A percentile compares a stretch with the other conserved stretches of the same genome.
Conservation (phyloP, 192 early-diverging fungal genomes). For the Coemansia sp. region DNA sequence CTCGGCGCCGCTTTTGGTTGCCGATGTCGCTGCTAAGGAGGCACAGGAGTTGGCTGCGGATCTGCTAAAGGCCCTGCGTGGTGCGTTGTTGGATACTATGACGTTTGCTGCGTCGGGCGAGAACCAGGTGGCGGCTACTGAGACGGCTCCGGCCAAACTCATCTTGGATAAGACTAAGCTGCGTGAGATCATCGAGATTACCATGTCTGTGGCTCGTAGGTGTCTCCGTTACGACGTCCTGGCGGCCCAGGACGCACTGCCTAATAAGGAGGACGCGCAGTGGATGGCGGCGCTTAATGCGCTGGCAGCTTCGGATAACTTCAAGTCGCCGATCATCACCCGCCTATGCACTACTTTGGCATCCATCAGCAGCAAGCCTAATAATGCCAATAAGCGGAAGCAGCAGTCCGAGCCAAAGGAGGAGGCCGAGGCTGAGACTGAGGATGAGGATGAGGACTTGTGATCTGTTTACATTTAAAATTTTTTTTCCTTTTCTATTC, state of each 20-base stretch:
- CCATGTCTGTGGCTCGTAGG: slow-evolving; percentile 18
- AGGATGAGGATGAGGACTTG: not conserved
- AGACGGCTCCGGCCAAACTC: slow-evolving; percentile 11
- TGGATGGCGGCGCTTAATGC: slow-evolving; percentile 28
- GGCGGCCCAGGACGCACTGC: slow-evolving; percentile 11
- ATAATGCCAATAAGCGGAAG: slow-evolving; percentile 5
- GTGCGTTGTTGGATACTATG: slow-evolving; percentile 26
- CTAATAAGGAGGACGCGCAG: slow-evolving; percentile 1
- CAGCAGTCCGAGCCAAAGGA: slow-evolving; percentile 4
- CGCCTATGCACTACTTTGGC: slow-evolving; percentile 7
- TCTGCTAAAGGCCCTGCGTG: slow-evolving; percentile 21
- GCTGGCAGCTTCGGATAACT: slow-evolving; percentile 17
- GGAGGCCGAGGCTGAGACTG: not conserved
- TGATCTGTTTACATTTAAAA: slow-evolving; percentile 12
- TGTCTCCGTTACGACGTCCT: slow-evolving; percentile 17
- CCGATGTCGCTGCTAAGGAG: not conserved
- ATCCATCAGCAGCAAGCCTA: slow-evolving; percentile 4
- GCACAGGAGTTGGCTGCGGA: slow-evolving; percentile 1
- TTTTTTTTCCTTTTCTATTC: not conserved
- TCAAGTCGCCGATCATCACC: slow-evolving; percentile 23
- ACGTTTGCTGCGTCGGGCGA: slow-evolving; percentile 22
- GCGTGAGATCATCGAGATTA: slow-evolving; percentile 35
- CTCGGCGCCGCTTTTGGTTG: slow-evolving; percentile 7
- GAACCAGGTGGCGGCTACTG: slow-evolving; percentile 20
- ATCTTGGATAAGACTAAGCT: slow-evolving; percentile 28